Evolutionary conservation across 345 rosid species (phyloP).

Genomic region (Gossypium arboreum): DNA sequence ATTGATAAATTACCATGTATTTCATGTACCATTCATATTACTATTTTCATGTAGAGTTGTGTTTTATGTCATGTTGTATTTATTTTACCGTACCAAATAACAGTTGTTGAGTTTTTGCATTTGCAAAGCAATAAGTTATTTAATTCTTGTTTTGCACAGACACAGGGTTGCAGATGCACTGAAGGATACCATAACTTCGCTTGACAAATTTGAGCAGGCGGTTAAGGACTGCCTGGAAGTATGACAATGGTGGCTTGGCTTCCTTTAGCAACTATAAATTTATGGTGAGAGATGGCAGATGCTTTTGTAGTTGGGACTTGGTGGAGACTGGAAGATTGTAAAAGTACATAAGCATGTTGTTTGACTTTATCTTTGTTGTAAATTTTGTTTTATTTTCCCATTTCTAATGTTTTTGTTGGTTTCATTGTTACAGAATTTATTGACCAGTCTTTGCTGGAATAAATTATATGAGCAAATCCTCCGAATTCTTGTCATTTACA

Average conservation of each 20-base stretch:
- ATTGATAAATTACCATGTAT: no score
- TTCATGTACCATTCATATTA: background rate
- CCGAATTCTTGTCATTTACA: background rate
- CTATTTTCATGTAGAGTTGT: background rate
- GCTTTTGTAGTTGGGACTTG: constrained; percentile 1
- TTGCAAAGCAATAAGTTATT: background rate
- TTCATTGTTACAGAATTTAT: background rate
- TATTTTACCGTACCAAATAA: background rate
- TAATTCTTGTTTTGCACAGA: constrained; percentile 26
- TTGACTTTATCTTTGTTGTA: constrained; percentile 2
- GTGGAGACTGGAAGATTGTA: constrained; percentile 1
- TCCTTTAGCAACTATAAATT: background rate
- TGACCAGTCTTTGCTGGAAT: constrained; percentile 3
- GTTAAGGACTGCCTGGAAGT: constrained; percentile 57
- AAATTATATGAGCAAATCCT: background rate
- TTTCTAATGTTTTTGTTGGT: background rate
- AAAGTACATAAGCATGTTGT: background rate
- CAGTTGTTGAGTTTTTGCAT: background rate
- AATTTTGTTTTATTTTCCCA: constrained; percentile 3
- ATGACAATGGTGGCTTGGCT: constrained; percentile 24
- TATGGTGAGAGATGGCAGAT: constrained; percentile 19
- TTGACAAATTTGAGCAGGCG: constrained; percentile 56
- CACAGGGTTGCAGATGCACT: constrained; percentile 46
- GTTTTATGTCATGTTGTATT: background rate
- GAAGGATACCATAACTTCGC: constrained; percentile 47